These are phyloP conservation scores for Phytophthora fragariaefolia DNA, from an alignment of 352 stramenopile species.

Conservation along the genomic window DNA sequence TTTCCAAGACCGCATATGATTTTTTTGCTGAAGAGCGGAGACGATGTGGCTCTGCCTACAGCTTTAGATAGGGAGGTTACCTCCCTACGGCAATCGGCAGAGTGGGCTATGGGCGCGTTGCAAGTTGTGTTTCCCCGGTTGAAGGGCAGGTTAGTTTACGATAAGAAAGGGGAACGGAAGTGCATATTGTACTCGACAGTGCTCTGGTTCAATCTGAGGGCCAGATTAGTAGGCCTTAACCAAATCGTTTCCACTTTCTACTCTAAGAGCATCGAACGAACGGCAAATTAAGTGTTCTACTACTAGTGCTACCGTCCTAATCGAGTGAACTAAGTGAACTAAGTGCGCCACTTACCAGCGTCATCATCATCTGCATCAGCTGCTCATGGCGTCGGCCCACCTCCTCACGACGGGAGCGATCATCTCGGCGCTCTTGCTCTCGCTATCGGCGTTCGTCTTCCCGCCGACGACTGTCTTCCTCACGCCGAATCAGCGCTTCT, in stretches of 20 bases:
- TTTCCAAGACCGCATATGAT: constrained; percentile 5
- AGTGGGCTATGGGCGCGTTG: constrained; percentile 6
- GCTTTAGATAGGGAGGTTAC: too few species aligned
- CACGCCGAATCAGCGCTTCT: too few species aligned
- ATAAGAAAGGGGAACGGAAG: constrained; percentile 12
- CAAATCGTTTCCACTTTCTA: too few species aligned
- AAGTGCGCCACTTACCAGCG: background rate
- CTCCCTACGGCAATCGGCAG: background rate
- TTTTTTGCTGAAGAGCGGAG: constrained; percentile 2
- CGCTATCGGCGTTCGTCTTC: background rate
- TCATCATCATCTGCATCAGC: background rate
- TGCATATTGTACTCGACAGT: too few species aligned
- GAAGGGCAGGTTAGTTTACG: constrained; percentile 16
- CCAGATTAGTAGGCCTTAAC: too few species aligned
- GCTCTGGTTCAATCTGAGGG: too few species aligned
- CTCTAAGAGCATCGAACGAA: too few species aligned
- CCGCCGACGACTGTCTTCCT: too few species aligned
- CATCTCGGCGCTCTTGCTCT: background rate
- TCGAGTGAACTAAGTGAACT: background rate
- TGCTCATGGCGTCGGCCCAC: too few species aligned
- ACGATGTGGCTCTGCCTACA: background rate
- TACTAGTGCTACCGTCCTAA: too few species aligned
- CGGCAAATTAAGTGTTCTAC: background rate
- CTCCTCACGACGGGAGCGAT: background rate
- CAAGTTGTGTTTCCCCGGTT: constrained; percentile 14